phyloP scores from a whole-genome alignment of 441 rosid genomes.

The Bruguiera hainesii region DNA sequence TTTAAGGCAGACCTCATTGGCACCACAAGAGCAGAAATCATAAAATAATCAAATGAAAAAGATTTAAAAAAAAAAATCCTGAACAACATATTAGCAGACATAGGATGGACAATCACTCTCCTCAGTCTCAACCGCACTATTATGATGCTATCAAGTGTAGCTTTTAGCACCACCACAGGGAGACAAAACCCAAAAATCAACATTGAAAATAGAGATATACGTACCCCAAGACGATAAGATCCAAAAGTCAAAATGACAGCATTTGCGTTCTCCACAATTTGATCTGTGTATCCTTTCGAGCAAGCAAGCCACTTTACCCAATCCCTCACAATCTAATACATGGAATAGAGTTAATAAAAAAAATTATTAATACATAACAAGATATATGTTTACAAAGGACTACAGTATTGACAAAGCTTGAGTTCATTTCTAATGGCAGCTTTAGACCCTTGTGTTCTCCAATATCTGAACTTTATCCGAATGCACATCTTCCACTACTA shows the following conservation, averaged over 20 bases:
- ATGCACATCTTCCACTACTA: too few species aligned
- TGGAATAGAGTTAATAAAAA: not conserved
- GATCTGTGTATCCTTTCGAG: slow-evolving; percentile 51
- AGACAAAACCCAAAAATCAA: not conserved
- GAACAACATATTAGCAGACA: too few species aligned
- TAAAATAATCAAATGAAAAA: too few species aligned
- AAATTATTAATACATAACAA: not conserved
- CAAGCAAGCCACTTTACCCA: slow-evolving; percentile 67
- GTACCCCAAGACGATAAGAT: slow-evolving; percentile 62
- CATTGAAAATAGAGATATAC: slow-evolving; percentile 17
- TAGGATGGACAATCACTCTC: too few species aligned
- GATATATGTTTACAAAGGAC: not conserved
- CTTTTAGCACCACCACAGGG: not conserved
- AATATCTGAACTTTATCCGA: too few species aligned
- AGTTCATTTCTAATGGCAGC: too few species aligned
- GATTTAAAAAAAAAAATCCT: too few species aligned
- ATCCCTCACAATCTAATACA: slow-evolving; percentile 45
- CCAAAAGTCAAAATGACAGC: slow-evolving; percentile 70
- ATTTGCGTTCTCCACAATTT: slow-evolving; percentile 70
- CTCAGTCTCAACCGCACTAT: too few species aligned
- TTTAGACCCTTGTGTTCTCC: too few species aligned
- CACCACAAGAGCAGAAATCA: too few species aligned
- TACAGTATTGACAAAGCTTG: too few species aligned
- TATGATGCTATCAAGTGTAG: too few species aligned
- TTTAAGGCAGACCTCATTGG: not conserved